Conservation (phyloP, 2,329 filamentous ascomycete species). For the Penicillium rolfsii region DNA sequence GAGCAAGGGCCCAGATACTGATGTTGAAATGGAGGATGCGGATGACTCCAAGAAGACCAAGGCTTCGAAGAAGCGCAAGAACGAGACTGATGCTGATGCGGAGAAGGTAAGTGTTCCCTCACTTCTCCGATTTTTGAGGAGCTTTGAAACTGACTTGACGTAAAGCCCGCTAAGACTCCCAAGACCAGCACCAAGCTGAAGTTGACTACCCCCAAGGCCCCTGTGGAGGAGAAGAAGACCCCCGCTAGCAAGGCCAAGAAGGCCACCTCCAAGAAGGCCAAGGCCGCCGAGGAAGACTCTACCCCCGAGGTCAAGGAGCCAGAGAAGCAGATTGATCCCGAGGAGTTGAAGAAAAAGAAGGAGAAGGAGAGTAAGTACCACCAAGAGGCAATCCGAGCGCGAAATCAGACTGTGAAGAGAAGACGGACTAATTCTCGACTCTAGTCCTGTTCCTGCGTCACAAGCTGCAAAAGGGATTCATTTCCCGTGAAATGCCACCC, state of each 20-base stretch:
- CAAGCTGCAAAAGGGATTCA: conserved; percentile 90
- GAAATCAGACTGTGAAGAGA: neutral
- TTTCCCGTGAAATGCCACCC: conserved; percentile 81
- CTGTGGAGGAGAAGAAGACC: conserved; percentile 54
- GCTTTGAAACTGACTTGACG: conserved; percentile 9
- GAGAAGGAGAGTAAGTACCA: conserved; percentile 57
- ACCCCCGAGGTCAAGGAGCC: conserved; percentile 56
- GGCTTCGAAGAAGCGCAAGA: conserved; percentile 79
- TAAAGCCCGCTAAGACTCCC: conserved; percentile 65
- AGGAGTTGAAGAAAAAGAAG: conserved; percentile 60
- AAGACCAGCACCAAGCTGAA: conserved; percentile 63
- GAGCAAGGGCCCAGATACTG: conserved; percentile 53
- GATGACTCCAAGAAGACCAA: conserved; percentile 57
- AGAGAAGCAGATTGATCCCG: conserved; percentile 58
- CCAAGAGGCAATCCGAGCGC: neutral
- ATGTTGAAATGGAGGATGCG: conserved; percentile 58
- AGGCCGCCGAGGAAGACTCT: conserved; percentile 60
- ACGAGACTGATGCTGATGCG: conserved; percentile 71
- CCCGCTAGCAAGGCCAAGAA: conserved; percentile 62
- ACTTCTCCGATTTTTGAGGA: neutral
- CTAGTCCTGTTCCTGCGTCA: conserved; percentile 89
- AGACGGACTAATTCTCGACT: neutral
- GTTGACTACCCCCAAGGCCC: conserved; percentile 62
- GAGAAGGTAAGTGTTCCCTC: conserved; percentile 59
- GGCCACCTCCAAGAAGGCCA: conserved; percentile 46